Conservation (phyloP, 495 filamentous ascomycete genomes). For the Penicillium malachiteum region DNA sequence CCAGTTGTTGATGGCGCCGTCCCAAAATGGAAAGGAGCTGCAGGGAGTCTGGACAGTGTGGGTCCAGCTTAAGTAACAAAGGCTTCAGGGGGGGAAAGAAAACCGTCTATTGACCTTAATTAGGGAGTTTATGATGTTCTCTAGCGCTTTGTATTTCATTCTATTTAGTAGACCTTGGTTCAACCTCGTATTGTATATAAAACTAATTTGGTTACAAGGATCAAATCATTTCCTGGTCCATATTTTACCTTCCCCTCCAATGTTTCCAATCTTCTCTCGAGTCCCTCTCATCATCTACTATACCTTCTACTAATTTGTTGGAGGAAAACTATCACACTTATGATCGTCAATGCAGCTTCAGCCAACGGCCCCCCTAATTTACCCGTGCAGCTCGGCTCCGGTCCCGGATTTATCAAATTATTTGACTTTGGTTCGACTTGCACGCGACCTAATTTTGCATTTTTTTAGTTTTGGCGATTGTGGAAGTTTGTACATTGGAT, state of each 20-base stretch:
- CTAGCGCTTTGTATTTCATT: not conserved
- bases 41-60: conserved; percentile 38
- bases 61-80: conserved; percentile 12
- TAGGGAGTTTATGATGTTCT: not conserved
- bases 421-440: not conserved
- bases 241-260: not conserved
- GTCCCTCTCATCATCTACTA: not conserved
- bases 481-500: too few species aligned
- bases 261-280: not conserved
- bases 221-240: too few species aligned
- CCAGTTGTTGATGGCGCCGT: conserved; percentile 22
- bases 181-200: not conserved
- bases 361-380: conserved; percentile 27
- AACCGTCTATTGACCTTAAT: not conserved
- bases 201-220: too few species aligned
- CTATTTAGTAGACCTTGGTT: not conserved
- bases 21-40: conserved; percentile 41
- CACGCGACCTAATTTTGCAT: conserved; percentile 9
- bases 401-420: conserved; percentile 1
- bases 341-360: conserved; percentile 27
- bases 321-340: conserved; percentile 11
- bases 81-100: conserved; percentile 6
- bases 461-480: not conserved
- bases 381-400: conserved; percentile 12
- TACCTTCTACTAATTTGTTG: not conserved